phyloP scores from a whole-genome alignment of 2,329 filamentous ascomycete genomes.

The Nemania serpens region DNA sequence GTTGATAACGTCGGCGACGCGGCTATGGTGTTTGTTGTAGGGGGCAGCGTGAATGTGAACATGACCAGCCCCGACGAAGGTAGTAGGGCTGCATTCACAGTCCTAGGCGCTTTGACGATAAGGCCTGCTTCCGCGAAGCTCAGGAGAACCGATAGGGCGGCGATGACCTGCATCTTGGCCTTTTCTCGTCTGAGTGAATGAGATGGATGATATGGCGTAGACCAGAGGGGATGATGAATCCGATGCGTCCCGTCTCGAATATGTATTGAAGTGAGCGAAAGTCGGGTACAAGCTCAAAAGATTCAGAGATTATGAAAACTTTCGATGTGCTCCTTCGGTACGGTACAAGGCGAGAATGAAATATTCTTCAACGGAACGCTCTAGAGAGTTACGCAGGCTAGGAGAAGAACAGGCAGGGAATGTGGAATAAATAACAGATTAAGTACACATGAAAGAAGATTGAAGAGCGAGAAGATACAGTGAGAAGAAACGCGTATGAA shows the following conservation, averaged over 20 bases:
- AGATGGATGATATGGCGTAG: not conserved
- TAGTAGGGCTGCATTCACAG: not conserved
- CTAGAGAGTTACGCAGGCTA: not conserved
- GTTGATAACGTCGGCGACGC: not conserved
- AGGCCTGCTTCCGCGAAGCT: constrained; percentile 10
- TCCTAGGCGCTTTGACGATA: constrained; percentile 11
- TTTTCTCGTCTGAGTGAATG: not conserved
- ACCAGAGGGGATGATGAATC: not conserved
- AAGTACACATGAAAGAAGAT: not conserved
- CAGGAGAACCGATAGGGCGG: not conserved
- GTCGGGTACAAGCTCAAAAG: not conserved
- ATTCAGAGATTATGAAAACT: no score
- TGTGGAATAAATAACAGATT: not conserved
- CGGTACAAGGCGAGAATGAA: not conserved
- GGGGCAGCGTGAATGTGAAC: not conserved
- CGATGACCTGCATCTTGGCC: constrained; percentile 10
- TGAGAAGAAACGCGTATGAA: not conserved
- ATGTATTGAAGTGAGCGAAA: not conserved
- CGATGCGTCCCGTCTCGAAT: not conserved
- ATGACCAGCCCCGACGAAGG: not conserved
- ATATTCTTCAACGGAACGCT: not conserved
- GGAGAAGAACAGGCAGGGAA: not conserved
- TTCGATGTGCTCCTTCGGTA: no score
- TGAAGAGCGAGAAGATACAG: not conserved
- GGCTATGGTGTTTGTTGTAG: not conserved